Conservation (phyloP, 225 moss, liverwort and hornwort genomes). For the Bryoerythrophyllum caledonicum region DNA sequence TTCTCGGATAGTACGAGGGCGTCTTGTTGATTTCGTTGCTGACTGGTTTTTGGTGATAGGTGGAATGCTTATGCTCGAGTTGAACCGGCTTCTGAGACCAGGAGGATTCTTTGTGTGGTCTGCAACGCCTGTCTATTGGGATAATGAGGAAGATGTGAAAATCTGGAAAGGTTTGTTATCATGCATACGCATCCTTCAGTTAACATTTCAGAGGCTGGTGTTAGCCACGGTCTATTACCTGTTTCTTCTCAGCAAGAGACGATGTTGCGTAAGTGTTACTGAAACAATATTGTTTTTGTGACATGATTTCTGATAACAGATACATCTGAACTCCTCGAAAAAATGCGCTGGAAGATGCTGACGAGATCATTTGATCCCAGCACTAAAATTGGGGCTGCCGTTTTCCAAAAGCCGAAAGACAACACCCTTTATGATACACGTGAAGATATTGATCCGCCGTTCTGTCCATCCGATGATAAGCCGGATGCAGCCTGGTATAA, state of each 20-base stretch:
- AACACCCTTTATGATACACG: constrained; percentile 65
- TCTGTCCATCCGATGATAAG: constrained; percentile 71
- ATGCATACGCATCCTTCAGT: not conserved
- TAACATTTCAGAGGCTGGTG: not conserved
- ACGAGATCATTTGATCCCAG: constrained; percentile 37
- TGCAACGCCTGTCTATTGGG: constrained; percentile 84
- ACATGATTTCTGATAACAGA: constrained; percentile 37
- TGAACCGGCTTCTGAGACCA: constrained; percentile 80
- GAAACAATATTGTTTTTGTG: not conserved
- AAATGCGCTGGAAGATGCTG: constrained; percentile 69
- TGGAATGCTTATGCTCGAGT: constrained; percentile 81
- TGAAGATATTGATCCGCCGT: constrained; percentile 58
- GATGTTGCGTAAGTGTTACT: not conserved
- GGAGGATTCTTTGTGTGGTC: constrained; percentile 93
- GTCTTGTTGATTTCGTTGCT: not conserved
- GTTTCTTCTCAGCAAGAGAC: not conserved
- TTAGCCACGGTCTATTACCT: not conserved
- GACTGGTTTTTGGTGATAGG: constrained; percentile 33
- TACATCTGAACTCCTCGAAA: constrained; percentile 48
- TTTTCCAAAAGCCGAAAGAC: constrained; percentile 83
- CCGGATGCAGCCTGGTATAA: constrained; percentile 86
- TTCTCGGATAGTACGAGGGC: not conserved
- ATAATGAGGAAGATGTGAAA: constrained; percentile 39
- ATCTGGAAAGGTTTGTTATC: constrained; percentile 62
- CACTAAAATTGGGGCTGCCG: constrained; percentile 66